Evolutionary conservation across 2,329 filamentous ascomycete species (phyloP).

Genomic region (Alternaria postmessia): DNA sequence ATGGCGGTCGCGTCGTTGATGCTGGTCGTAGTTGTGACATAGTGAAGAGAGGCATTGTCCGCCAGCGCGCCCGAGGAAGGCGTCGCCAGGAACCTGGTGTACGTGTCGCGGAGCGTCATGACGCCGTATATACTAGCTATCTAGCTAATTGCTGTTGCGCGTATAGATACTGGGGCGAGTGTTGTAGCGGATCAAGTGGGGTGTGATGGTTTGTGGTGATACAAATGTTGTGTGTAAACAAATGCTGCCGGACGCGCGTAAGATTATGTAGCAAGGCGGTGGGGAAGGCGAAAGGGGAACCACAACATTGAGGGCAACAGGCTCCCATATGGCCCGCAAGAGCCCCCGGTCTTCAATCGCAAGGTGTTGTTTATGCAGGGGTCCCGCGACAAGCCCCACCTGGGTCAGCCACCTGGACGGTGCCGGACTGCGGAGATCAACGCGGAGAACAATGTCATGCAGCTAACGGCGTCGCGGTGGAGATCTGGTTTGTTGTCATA

Average conservation of each 20-base stretch:
- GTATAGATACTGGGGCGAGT: constrained; percentile 16
- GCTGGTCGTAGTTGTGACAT: constrained; percentile 85
- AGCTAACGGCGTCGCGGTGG: constrained; percentile 8
- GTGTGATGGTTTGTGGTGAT: constrained; percentile 15
- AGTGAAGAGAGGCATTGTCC: constrained; percentile 66
- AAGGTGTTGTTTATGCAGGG: constrained; percentile 19
- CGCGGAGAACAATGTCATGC: constrained; percentile 16
- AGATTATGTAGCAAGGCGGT: constrained; percentile 9
- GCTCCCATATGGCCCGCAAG: constrained; percentile 13
- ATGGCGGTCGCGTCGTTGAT: constrained; percentile 77
- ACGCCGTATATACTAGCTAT: constrained; percentile 19
- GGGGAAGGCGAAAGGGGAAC: constrained; percentile 24
- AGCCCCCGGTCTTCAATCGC: constrained; percentile 13
- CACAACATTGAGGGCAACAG: constrained; percentile 12
- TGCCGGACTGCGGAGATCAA: constrained; percentile 22
- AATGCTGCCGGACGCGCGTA: constrained; percentile 12
- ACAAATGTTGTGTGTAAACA: constrained; percentile 22
- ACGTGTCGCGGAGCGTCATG: constrained; percentile 51
- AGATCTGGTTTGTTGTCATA: constrained; percentile 4
- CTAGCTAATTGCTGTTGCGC: constrained; percentile 20
- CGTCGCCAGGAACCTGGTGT: constrained; percentile 56
- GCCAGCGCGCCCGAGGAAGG: constrained; percentile 55
- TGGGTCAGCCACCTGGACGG: constrained; percentile 13
- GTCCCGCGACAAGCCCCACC: constrained; percentile 17
- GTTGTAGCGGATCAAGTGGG: constrained; percentile 4